Percentiles rank a stretch among this genome's conserved stretches.
These are phyloP conservation scores for Zygoascus bituminiphila DNA, from an alignment of 805 yeast species.

Conservation along the genomic window DNA sequence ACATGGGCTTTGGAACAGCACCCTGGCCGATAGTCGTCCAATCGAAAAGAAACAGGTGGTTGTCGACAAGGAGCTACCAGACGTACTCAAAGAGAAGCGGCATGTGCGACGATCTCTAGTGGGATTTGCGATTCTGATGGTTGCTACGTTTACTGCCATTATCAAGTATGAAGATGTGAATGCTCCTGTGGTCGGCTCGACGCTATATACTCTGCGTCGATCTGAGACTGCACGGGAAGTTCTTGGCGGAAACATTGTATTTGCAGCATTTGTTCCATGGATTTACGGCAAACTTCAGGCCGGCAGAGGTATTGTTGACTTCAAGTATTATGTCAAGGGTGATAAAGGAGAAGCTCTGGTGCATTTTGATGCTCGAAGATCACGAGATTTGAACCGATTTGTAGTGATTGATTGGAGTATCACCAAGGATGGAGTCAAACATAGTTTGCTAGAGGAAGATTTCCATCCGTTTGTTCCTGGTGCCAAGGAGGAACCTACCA, in stretches of 20 bases:
- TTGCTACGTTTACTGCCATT: slow-evolving; percentile 50
- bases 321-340: slow-evolving; percentile 65
- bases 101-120: slow-evolving; percentile 48
- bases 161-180: slow-evolving; percentile 90
- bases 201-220: slow-evolving; percentile 77
- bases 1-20: neutral
- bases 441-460: slow-evolving; percentile 45
- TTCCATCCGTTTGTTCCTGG: slow-evolving; percentile 29
- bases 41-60: slow-evolving; percentile 34
- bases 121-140: slow-evolving; percentile 46
- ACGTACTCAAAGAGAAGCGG: slow-evolving; percentile 37
- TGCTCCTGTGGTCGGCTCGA: slow-evolving; percentile 81
- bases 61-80: slow-evolving; percentile 72
- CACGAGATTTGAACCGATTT: slow-evolving; percentile 48
- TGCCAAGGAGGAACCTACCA: slow-evolving; percentile 24
- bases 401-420: slow-evolving; percentile 57
- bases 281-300: slow-evolving; percentile 77
- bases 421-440: slow-evolving; percentile 35
- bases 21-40: neutral
- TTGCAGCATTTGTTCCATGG: slow-evolving; percentile 78
- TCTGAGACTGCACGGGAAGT: slow-evolving; percentile 51
- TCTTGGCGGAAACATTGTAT: slow-evolving; percentile 71
- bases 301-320: slow-evolving; percentile 70
- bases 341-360: slow-evolving; percentile 45
- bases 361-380: slow-evolving; percentile 63